Evolutionary conservation across 345 rosid species (phyloP).

Genomic region (Turnera subulata): DNA sequence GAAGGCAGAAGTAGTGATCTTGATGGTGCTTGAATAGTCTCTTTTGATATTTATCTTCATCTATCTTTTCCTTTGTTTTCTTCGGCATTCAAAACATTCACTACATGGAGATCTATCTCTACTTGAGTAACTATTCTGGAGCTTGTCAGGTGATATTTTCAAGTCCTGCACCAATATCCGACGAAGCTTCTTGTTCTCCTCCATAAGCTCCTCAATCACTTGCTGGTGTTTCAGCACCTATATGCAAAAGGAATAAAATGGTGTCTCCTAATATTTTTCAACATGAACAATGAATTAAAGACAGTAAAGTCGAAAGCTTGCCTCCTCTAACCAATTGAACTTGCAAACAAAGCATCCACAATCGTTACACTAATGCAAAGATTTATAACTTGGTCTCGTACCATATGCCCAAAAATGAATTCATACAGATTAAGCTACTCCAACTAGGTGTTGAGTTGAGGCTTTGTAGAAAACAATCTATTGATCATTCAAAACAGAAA

Average conservation of each 20-base stretch:
- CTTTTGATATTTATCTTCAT: conserved; percentile 1
- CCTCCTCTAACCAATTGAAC: no score
- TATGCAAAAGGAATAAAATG: conserved; percentile 2
- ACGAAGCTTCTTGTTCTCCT: conserved; percentile 76
- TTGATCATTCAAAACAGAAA: no score
- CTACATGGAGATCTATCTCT: conserved; percentile 42
- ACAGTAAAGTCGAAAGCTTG: no score
- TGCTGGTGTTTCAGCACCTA: conserved; percentile 81
- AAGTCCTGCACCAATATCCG: conserved; percentile 70
- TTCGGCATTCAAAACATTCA: conserved; percentile 83
- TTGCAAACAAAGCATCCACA: no score
- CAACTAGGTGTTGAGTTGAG: neutral
- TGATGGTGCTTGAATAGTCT: no score
- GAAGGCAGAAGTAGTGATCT: no score
- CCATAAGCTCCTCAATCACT: conserved; percentile 65
- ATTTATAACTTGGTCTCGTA: neutral
- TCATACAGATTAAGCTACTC: conserved; percentile 1
- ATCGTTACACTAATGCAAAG: no score
- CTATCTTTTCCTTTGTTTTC: conserved; percentile 73
- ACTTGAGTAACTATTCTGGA: conserved; percentile 40
- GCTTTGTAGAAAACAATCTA: no score
- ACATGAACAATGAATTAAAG: no score
- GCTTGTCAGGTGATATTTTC: conserved; percentile 66
- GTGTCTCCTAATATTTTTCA: neutral
- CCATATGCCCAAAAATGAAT: neutral